These are phyloP conservation scores for Xylaria sp. DNA, from an alignment of 2,329 filamentous ascomycete genomes.

Conservation along the genomic window DNA sequence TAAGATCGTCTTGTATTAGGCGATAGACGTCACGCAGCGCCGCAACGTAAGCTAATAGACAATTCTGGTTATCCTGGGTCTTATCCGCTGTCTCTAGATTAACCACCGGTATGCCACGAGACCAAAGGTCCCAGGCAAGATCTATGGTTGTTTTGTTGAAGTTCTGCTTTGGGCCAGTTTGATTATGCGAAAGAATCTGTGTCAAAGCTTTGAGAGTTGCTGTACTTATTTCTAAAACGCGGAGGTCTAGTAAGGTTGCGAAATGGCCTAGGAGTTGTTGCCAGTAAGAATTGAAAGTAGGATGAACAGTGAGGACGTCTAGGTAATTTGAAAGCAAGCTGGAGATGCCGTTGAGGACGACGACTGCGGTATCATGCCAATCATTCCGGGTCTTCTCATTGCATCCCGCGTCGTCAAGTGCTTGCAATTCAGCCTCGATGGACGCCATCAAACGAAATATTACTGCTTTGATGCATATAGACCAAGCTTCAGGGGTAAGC, in stretches of 20 bases:
- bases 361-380: slow-evolving; percentile 77
- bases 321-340: slow-evolving; percentile 78
- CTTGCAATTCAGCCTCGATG: slow-evolving; percentile 63
- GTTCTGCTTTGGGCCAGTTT: slow-evolving; percentile 48
- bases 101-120: slow-evolving; percentile 63
- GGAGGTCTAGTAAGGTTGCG: slow-evolving; percentile 65
- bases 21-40: slow-evolving; percentile 79
- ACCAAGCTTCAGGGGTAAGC: slow-evolving; percentile 79
- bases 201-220: slow-evolving; percentile 72
- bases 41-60: slow-evolving; percentile 82
- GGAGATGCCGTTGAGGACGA: slow-evolving; percentile 75
- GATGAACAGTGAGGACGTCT: slow-evolving; percentile 69
- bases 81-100: slow-evolving; percentile 50
- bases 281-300: slow-evolving; percentile 77
- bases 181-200: slow-evolving; percentile 63
- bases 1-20: slow-evolving; percentile 69
- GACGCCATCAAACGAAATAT: slow-evolving; percentile 78
- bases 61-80: slow-evolving; percentile 74
- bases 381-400: slow-evolving; percentile 56
- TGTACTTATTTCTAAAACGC: slow-evolving; percentile 72
- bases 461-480: slow-evolving; percentile 79
- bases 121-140: slow-evolving; percentile 73
- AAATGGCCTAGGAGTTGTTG: slow-evolving; percentile 73
- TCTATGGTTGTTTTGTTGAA: slow-evolving; percentile 61
- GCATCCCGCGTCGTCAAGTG: slow-evolving; percentile 44